Conservation (phyloP, 768 basidiomycete genomes). For the Pholiota microspora region DNA sequence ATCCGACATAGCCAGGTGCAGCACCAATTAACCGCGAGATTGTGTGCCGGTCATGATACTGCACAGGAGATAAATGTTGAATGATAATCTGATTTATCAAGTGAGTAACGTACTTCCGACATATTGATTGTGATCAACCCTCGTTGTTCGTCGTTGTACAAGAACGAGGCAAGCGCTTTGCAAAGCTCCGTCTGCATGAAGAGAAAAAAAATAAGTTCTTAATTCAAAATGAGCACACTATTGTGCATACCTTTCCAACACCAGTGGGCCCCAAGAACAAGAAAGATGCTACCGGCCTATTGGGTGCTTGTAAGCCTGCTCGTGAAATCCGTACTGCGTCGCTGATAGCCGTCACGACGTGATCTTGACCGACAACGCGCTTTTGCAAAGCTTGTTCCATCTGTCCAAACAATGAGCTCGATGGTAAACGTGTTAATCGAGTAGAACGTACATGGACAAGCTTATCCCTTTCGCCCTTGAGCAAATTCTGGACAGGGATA, state of each 20-base stretch:
- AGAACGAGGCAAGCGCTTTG: conserved; percentile 83
- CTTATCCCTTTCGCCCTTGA: conserved; percentile 89
- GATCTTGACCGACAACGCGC: conserved; percentile 88
- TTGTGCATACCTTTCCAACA: conserved; percentile 74
- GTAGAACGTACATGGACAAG: conserved; percentile 69
- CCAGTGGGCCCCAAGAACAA: conserved; percentile 88
- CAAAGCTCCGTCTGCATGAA: conserved; percentile 74
- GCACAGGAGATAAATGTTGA: neutral
- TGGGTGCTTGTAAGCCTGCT: conserved; percentile 85
- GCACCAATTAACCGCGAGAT: conserved; percentile 90
- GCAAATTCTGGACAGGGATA: conserved; percentile 83
- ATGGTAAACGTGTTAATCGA: neutral
- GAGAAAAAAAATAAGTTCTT: conserved; percentile 1
- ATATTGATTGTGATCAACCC: conserved; percentile 92
- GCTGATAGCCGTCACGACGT: conserved; percentile 81
- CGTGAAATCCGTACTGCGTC: conserved; percentile 93
- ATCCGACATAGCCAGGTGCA: conserved; percentile 91
- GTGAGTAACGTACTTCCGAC: conserved; percentile 56
- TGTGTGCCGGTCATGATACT: conserved; percentile 91
- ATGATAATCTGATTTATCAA: neutral
- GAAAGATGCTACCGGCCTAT: conserved; percentile 90
- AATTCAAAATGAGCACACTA: neutral
- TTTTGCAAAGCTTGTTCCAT: conserved; percentile 81
- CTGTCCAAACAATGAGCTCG: conserved; percentile 30
- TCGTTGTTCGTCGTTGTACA: conserved; percentile 87